phyloP scores from a whole-genome alignment of 1,139 yeast species.

The Pichia sp. region DNA sequence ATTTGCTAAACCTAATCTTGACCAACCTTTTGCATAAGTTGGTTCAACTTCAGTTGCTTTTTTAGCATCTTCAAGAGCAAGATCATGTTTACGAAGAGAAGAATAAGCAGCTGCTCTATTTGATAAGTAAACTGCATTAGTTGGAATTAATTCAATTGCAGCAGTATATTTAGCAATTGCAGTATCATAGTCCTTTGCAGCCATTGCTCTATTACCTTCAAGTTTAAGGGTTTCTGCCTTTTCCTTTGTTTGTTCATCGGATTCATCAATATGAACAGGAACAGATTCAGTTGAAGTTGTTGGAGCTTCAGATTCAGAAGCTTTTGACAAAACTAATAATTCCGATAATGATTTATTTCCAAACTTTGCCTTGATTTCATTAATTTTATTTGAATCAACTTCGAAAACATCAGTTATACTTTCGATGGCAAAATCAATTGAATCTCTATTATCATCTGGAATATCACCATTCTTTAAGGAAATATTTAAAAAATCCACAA shows the following conservation, averaged over 20 bases:
- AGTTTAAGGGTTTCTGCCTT: constrained; percentile 79
- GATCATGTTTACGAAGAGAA: constrained; percentile 63
- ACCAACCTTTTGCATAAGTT: constrained; percentile 82
- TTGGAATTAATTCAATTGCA: constrained; percentile 68
- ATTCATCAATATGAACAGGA: constrained; percentile 38
- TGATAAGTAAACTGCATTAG: constrained; percentile 78
- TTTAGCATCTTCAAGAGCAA: constrained; percentile 80
- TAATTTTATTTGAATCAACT: constrained; percentile 47
- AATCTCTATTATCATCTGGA: constrained; percentile 75
- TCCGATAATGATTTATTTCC: constrained; percentile 46
- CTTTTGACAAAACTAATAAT: constrained; percentile 30
- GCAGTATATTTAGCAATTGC: constrained; percentile 76
- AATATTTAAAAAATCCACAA: constrained; percentile 63
- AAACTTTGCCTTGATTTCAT: constrained; percentile 35
- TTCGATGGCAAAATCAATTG: constrained; percentile 92
- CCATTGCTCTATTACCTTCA: constrained; percentile 90
- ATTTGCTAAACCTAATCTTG: constrained; percentile 89
- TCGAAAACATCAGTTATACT: constrained; percentile 86
- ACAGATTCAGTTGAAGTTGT: constrained; percentile 27
- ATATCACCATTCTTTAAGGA: constrained; percentile 59
- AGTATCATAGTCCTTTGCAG: constrained; percentile 57
- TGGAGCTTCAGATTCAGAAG: background rate
- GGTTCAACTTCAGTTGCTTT: constrained; percentile 75
- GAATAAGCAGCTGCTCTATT: constrained; percentile 98
- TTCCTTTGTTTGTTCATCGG: constrained; percentile 49